Conservation (phyloP, 1,284 basidiomycete species). For the Puccinia novopanici region DNA sequence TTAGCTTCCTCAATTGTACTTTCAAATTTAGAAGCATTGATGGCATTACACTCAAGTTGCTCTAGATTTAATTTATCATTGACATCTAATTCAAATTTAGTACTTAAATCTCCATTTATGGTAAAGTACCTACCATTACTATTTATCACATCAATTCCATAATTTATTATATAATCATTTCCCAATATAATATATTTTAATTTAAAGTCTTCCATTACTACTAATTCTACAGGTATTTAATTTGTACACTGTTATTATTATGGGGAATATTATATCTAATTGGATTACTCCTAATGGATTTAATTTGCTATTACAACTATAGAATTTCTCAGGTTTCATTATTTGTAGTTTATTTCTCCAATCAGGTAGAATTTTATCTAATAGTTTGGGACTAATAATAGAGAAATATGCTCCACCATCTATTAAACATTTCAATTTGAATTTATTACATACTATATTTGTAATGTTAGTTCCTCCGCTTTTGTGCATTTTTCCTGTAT, state of each 20-base stretch:
- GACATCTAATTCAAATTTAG: too few relatives aligned
- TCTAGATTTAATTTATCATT: too few relatives aligned
- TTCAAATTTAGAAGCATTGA: too few relatives aligned
- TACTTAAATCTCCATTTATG: too few relatives aligned
- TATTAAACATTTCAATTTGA: background rate
- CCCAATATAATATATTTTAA: background rate
- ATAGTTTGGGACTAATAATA: too few relatives aligned
- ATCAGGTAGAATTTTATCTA: too few relatives aligned
- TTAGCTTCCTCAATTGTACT: too few relatives aligned
- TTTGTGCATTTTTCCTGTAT: background rate
- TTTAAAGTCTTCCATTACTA: conserved; percentile 9
- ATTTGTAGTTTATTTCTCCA: too few relatives aligned
- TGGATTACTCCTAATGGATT: background rate
- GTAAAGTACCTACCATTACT: background rate
- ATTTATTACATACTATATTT: conserved; percentile 4
- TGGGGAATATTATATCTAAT: background rate
- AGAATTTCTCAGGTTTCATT: too few relatives aligned
- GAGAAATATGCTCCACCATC: conserved; percentile 19
- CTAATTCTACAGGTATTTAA: background rate
- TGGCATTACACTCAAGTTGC: too few relatives aligned
- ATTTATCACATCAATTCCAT: background rate
- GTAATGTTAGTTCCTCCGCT: background rate
- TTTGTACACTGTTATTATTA: background rate
- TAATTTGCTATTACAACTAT: conserved; percentile 5
- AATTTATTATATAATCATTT: conserved; percentile 2